phyloP scores from a whole-genome alignment of 495 filamentous ascomycete genomes.

The Aspergillus sclerotiicarbonarius region DNA sequence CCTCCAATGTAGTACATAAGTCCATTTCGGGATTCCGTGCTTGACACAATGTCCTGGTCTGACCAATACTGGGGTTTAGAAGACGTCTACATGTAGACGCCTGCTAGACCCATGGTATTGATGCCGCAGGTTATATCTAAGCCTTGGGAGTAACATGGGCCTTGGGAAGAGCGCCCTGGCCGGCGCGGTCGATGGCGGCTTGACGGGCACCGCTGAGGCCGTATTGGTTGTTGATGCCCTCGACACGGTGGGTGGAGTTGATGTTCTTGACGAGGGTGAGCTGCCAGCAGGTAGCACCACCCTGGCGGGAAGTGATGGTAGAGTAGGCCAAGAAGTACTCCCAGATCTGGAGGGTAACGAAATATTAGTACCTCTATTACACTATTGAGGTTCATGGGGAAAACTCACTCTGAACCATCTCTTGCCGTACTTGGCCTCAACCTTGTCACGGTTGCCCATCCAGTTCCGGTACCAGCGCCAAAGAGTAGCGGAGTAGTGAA shows the following conservation, averaged over 20 bases:
- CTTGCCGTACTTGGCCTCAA: conserved; percentile 91
- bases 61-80: not conserved
- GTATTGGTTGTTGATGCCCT: conserved; percentile 76
- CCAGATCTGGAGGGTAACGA: conserved; percentile 70
- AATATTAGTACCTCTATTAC: conserved; percentile 12
- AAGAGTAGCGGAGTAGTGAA: conserved; percentile 95
- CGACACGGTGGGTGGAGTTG: conserved; percentile 91
- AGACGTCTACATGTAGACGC: not conserved
- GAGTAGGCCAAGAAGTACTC: conserved; percentile 95
- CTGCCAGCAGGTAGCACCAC: conserved; percentile 92
- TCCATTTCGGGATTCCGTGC: not conserved
- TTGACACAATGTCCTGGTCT: not conserved
- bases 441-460: conserved; percentile 93
- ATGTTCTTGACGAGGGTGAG: conserved; percentile 96
- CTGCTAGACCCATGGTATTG: not conserved
- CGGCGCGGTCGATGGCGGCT: conserved; percentile 37
- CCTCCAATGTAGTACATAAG: not conserved
- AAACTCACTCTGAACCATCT: conserved; percentile 89
- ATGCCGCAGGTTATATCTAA: conserved; percentile 7
- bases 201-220: conserved; percentile 68
- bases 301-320: conserved; percentile 91
- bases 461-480: conserved; percentile 99
- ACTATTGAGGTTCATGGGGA: not conserved
- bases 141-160: conserved; percentile 41
- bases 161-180: conserved; percentile 39